Evolutionary conservation across 1,284 basidiomycete species (phyloP).

Genomic region (Microbotryum violaceum): DNA sequence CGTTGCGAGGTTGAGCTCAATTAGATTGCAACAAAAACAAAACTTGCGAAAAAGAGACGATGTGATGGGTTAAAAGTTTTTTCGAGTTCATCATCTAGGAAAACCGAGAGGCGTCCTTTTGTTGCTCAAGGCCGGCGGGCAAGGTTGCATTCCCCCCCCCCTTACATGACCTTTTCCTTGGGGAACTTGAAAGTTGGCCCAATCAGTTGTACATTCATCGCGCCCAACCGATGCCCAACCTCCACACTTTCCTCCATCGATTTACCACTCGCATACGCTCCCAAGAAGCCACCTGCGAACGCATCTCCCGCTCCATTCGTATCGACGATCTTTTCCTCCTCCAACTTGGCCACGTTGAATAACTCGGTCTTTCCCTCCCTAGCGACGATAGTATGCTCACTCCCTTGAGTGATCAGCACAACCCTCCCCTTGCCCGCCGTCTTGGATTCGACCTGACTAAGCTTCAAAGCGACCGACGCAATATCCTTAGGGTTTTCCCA

Average conservation of each 20-base stretch:
- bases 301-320: slow-evolving; percentile 99
- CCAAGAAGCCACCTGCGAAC: slow-evolving; percentile 95
- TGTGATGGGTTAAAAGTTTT: too few species aligned
- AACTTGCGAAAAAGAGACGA: too few species aligned
- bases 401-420: slow-evolving; percentile 88
- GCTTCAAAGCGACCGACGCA: slow-evolving; percentile 58
- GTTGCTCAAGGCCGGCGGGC: not conserved
- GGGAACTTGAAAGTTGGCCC: slow-evolving; percentile 50
- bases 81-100: too few species aligned
- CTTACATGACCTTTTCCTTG: slow-evolving; percentile 59
- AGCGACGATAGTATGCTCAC: slow-evolving; percentile 72
- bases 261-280: slow-evolving; percentile 76
- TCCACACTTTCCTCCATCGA: slow-evolving; percentile 67
- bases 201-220: slow-evolving; percentile 80
- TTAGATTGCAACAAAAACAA: too few species aligned
- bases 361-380: slow-evolving; percentile 52
- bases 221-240: slow-evolving; percentile 80
- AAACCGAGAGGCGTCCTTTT: not conserved
- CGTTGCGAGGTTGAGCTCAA: too few species aligned
- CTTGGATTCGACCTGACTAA: slow-evolving; percentile 51
- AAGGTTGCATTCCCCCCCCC: not conserved
- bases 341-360: slow-evolving; percentile 58
- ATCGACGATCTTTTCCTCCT: slow-evolving; percentile 72
- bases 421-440: slow-evolving; percentile 50
- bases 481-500: slow-evolving; percentile 55